These are phyloP conservation scores for Mucor piriformis DNA, from an alignment of 371 early-diverging fungal genomes.

Conservation along the genomic window DNA sequence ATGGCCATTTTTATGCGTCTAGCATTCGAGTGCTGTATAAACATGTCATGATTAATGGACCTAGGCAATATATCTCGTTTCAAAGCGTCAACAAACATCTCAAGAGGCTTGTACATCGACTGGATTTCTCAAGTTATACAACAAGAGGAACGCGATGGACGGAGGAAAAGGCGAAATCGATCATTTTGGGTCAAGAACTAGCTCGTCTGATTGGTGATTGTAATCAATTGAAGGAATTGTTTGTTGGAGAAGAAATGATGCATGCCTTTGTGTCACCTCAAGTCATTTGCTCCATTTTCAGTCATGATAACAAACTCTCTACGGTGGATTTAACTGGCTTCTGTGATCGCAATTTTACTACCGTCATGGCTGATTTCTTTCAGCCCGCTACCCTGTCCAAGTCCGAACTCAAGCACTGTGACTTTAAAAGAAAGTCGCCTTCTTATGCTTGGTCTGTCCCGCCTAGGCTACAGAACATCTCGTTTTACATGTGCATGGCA, in stretches of 20 bases:
- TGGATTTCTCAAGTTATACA: conserved; percentile 45
- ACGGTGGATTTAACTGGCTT: conserved; percentile 40
- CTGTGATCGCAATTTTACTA: conserved; percentile 31
- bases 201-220: conserved; percentile 31
- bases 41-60: conserved; percentile 31
- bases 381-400: background rate
- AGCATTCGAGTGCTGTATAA: conserved; percentile 24
- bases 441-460: conserved; percentile 21
- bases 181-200: conserved; percentile 29
- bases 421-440: background rate
- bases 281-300: conserved; percentile 35
- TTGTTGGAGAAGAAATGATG: conserved; percentile 43
- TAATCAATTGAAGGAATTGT: conserved; percentile 27
- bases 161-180: conserved; percentile 34
- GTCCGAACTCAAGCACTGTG: conserved; percentile 3
- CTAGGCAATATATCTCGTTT: conserved; percentile 32
- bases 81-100: background rate
- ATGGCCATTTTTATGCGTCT: conserved; percentile 20
- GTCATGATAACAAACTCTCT: conserved; percentile 17
- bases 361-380: conserved; percentile 30
- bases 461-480: conserved; percentile 24
- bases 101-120: conserved; percentile 16
- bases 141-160: conserved; percentile 41
- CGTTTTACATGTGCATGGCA: conserved; percentile 43
- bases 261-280: conserved; percentile 32